A percentile compares a stretch with the other conserved stretches of the same genome.
phyloP scores from a whole-genome alignment of 2,329 filamentous ascomycete genomes.

The Penicillium fuscoglaucum region DNA sequence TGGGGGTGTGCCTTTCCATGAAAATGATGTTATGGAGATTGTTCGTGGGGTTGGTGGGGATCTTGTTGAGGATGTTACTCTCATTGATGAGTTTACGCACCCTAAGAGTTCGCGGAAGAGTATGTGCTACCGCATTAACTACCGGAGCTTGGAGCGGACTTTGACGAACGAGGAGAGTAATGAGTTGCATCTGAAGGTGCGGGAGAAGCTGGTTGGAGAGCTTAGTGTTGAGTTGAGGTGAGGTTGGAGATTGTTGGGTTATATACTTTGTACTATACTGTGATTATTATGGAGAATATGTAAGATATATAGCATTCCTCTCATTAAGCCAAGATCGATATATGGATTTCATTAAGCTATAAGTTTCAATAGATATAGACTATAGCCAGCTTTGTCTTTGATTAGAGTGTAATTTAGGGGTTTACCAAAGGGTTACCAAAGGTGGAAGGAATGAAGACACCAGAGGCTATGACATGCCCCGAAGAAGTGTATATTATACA shows the following conservation, averaged over 20 bases:
- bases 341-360: background rate
- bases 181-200: constrained; percentile 69
- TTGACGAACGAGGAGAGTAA: constrained; percentile 82
- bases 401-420: background rate
- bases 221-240: constrained; percentile 78
- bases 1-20: constrained; percentile 64
- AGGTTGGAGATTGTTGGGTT: constrained; percentile 11
- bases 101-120: constrained; percentile 81
- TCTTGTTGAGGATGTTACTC: constrained; percentile 78
- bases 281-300: constrained; percentile 12
- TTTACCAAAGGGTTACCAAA: background rate
- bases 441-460: constrained; percentile 14
- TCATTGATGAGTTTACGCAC: constrained; percentile 85
- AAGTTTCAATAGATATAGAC: background rate
- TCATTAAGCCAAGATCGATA: background rate
- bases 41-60: constrained; percentile 81
- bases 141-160: constrained; percentile 87
- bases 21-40: constrained; percentile 97
- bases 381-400: background rate
- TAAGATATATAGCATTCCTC: constrained; percentile 21
- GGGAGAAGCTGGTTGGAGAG: constrained; percentile 63
- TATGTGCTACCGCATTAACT: constrained; percentile 89
- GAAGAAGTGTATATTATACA: constrained; percentile 34
- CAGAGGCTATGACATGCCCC: constrained; percentile 12
- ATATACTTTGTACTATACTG: constrained; percentile 19